These are phyloP conservation scores for Coemansia sp. DNA, from an alignment of 192 early-diverging fungal species.

Conservation along the genomic window DNA sequence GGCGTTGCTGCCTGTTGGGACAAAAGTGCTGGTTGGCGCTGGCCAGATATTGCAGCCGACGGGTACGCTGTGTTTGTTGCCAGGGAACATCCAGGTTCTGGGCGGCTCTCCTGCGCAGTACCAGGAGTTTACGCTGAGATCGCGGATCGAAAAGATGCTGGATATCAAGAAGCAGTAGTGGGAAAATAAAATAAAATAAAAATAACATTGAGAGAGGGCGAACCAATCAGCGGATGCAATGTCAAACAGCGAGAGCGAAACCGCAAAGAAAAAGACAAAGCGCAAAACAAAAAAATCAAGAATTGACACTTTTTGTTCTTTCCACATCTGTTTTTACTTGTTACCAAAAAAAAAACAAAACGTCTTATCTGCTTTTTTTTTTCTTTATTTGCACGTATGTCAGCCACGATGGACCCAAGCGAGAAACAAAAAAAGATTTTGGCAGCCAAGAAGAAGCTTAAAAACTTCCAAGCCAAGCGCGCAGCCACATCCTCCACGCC, in stretches of 20 bases:
- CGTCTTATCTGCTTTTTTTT: background rate
- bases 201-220: background rate
- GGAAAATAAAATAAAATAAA: too few species aligned
- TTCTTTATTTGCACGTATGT: slow-evolving; percentile 3
- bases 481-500: slow-evolving; percentile 21
- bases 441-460: slow-evolving; percentile 54
- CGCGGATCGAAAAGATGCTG: slow-evolving; percentile 22
- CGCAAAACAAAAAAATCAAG: background rate
- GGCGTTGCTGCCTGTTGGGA: slow-evolving; percentile 44
- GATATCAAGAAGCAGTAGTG: background rate
- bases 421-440: slow-evolving; percentile 53
- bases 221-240: slow-evolving; percentile 16
- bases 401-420: slow-evolving; percentile 21
- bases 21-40: slow-evolving; percentile 35
- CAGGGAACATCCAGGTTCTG: slow-evolving; percentile 19
- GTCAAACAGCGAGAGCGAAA: background rate
- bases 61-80: slow-evolving; percentile 23
- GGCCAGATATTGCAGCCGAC: slow-evolving; percentile 31
- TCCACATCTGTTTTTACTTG: background rate
- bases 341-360: background rate
- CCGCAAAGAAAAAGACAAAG: slow-evolving; percentile 3
- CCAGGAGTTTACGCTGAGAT: slow-evolving; percentile 26
- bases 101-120: slow-evolving; percentile 44
- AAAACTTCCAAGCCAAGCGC: slow-evolving; percentile 49
- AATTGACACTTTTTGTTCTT: background rate